Percentiles rank a stretch among this genome's conserved stretches.
Evolutionary conservation across 2,329 filamentous ascomycete genomes (phyloP).

Genomic region (Colletotrichum sp.): DNA sequence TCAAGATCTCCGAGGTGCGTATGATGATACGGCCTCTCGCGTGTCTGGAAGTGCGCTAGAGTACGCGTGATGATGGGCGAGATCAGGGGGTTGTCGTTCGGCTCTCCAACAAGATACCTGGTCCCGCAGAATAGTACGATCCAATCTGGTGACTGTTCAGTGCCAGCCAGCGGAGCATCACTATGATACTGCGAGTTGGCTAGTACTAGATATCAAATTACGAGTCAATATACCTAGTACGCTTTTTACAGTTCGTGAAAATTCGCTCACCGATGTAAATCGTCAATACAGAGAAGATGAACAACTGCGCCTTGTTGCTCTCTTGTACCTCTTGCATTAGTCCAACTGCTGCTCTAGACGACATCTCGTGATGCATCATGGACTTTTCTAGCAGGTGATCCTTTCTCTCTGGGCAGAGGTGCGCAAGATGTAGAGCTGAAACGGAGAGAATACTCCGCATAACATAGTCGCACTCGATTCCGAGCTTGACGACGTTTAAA

Average conservation of each 20-base stretch:
- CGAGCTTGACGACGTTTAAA: constrained; percentile 51
- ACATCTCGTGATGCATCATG: constrained; percentile 32
- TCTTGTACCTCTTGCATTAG: constrained; percentile 25
- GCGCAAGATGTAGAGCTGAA: constrained; percentile 53
- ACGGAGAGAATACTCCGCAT: constrained; percentile 54
- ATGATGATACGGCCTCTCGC: constrained; percentile 17
- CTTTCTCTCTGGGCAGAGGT: constrained; percentile 24
- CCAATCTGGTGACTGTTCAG: constrained; percentile 23
- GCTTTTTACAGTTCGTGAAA: no score
- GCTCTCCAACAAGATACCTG: constrained; percentile 7
- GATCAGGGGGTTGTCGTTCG: constrained; percentile 5
- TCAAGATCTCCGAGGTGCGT: constrained; percentile 27
- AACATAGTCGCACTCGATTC: constrained; percentile 50
- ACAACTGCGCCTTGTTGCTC: constrained; percentile 17
- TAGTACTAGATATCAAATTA: neutral
- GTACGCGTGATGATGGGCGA: constrained; percentile 17
- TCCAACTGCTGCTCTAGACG: constrained; percentile 29
- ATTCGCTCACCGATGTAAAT: constrained; percentile 16
- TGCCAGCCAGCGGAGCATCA: constrained; percentile 3
- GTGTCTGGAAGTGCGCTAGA: constrained; percentile 7
- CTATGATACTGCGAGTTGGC: constrained; percentile 16
- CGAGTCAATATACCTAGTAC: neutral
- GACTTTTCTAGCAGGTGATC: constrained; percentile 18
- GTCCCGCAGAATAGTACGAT: constrained; percentile 23
- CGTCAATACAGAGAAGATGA: constrained; percentile 21